Evolutionary conservation across 805 yeast species (phyloP).

Genomic region (Pichia gijzeniarum): DNA sequence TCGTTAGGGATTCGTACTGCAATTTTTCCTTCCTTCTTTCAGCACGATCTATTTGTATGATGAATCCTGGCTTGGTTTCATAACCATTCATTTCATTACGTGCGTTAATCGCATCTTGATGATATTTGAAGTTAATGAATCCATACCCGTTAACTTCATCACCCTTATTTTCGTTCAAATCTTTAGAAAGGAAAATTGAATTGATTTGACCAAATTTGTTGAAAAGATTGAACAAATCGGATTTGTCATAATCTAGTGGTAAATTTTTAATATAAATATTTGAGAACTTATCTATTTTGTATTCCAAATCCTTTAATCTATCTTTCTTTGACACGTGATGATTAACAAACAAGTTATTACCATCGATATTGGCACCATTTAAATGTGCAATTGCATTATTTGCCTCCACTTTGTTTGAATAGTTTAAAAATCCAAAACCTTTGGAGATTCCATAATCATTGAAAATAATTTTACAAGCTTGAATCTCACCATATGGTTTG

Average conservation of each 20-base stretch:
- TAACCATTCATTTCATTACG: conserved; percentile 42
- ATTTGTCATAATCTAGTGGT: conserved; percentile 34
- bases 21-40: conserved; percentile 32
- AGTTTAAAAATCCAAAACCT: conserved; percentile 67
- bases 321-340: conserved; percentile 62
- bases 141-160: conserved; percentile 38
- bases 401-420: conserved; percentile 50
- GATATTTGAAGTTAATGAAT: conserved; percentile 44
- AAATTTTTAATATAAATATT: conserved; percentile 50
- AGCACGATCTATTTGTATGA: conserved; percentile 37
- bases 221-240: conserved; percentile 38
- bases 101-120: conserved; percentile 43
- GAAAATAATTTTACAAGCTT: conserved; percentile 41
- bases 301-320: conserved; percentile 42
- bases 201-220: conserved; percentile 41
- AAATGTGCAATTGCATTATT: conserved; percentile 47
- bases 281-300: conserved; percentile 41
- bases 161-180: conserved; percentile 9
- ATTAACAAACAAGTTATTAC: conserved; percentile 44
- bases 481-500: conserved; percentile 35
- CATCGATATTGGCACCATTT: conserved; percentile 24
- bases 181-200: conserved; percentile 46
- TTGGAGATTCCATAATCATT: conserved; percentile 40
- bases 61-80: conserved; percentile 29
- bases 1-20: conserved; percentile 22